phyloP scores from a whole-genome alignment of 1,284 basidiomycete species.

The Rhodotorula sp. region DNA sequence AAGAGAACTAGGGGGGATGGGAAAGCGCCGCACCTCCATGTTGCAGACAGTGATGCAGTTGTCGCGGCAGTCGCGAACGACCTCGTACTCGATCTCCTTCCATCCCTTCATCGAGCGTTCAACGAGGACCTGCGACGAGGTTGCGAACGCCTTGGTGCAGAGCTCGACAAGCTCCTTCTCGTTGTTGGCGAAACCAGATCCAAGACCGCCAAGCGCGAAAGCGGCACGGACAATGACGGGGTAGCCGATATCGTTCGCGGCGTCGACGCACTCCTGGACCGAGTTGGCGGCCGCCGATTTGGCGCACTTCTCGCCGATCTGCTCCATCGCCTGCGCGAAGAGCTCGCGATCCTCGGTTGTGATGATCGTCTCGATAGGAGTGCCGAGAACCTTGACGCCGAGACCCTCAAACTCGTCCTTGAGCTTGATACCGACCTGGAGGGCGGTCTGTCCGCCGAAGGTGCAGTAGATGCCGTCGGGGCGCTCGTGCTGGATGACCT shows the following conservation, averaged over 20 bases:
- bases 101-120: constrained; percentile 99
- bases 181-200: constrained; percentile 90
- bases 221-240: constrained; percentile 97
- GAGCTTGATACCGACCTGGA: constrained; percentile 95
- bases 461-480: constrained; percentile 99
- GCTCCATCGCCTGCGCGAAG: constrained; percentile 91
- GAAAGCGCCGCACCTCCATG: constrained; percentile 77
- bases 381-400: constrained; percentile 91
- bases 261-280: constrained; percentile 74
- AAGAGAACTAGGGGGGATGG: not conserved
- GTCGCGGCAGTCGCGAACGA: constrained; percentile 95
- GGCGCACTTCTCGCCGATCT: constrained; percentile 94
- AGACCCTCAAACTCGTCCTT: constrained; percentile 88
- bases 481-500: constrained; percentile 97
- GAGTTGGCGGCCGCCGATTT: constrained; percentile 78
- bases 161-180: constrained; percentile 81
- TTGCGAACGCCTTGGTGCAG: constrained; percentile 92
- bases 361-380: constrained; percentile 96
- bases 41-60: constrained; percentile 99
- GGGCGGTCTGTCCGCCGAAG: constrained; percentile 95
- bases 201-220: constrained; percentile 91
- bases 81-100: constrained; percentile 99
- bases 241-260: constrained; percentile 87
- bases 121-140: constrained; percentile 92
- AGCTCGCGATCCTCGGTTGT: constrained; percentile 94